These are phyloP conservation scores for Ophiostoma pallidulum DNA, from an alignment of 2,329 filamentous ascomycete species.

Conservation along the genomic window DNA sequence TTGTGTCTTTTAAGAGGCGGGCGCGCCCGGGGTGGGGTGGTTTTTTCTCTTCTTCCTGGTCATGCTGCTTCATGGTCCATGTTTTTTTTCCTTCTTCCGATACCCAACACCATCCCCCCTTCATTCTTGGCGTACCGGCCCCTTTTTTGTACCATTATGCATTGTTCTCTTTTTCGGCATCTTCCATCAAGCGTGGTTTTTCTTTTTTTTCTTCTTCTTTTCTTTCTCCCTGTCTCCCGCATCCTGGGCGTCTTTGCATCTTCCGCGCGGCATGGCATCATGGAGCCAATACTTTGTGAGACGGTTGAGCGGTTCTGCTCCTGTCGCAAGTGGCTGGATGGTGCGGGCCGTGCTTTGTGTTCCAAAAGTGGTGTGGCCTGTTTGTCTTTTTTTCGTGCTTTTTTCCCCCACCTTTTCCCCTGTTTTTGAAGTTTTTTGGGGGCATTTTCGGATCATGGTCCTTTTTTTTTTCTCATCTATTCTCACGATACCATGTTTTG, in stretches of 20 bases:
- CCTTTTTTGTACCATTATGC: constrained; percentile 3
- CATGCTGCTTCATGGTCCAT: no score
- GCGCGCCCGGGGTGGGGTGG: no score
- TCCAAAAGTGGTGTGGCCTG: constrained; percentile 1
- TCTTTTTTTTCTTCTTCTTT: neutral
- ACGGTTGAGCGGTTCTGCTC: no score
- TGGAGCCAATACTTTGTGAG: no score
- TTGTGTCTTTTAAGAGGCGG: no score
- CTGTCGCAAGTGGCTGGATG: no score
- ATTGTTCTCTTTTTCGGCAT: constrained; percentile 1
- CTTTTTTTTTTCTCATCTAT: neutral
- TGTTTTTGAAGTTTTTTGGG: neutral
- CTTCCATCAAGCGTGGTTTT: constrained; percentile 3
- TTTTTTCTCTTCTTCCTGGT: no score
- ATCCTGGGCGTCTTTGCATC: no score
- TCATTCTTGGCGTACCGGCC: no score
- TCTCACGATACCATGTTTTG: constrained; percentile 15
- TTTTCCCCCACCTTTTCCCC: neutral
- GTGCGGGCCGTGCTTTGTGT: neutral
- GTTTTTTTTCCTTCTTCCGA: neutral
- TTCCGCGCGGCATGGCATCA: no score
- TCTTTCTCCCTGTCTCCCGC: no score
- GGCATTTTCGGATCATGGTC: constrained; percentile 1
- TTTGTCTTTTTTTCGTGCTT: neutral
- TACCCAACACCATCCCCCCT: neutral